These are phyloP conservation scores for Agrocybe praecox DNA, from an alignment of 768 basidiomycete species.

Conservation along the genomic window DNA sequence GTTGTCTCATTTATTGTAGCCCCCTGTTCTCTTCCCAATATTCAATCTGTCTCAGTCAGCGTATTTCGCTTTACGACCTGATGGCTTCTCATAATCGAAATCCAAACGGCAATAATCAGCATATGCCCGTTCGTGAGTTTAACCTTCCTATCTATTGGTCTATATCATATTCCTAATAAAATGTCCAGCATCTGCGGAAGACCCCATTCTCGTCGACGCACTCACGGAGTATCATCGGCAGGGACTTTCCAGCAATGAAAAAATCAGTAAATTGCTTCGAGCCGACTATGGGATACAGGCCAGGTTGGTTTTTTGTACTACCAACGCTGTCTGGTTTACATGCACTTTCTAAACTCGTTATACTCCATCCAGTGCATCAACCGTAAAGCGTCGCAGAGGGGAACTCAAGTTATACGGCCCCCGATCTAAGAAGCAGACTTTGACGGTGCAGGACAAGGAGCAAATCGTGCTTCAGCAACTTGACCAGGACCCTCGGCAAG, in stretches of 20 bases:
- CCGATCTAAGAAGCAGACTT: slow-evolving; percentile 13
- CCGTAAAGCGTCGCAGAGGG: slow-evolving; percentile 19
- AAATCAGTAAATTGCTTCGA: slow-evolving; percentile 14
- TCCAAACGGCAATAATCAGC: slow-evolving; percentile 16
- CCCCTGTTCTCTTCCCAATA: too few species aligned
- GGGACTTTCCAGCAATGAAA: slow-evolving; percentile 15
- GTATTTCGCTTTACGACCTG: too few species aligned
- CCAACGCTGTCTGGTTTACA: not conserved
- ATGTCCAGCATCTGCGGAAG: slow-evolving; percentile 13
- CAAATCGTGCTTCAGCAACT: slow-evolving; percentile 25
- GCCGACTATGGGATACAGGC: slow-evolving; percentile 20
- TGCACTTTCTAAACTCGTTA: not conserved
- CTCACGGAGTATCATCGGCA: slow-evolving; percentile 21
- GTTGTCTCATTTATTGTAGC: too few species aligned
- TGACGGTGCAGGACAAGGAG: slow-evolving; percentile 13
- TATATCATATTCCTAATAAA: not conserved
- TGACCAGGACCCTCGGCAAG: slow-evolving; percentile 19
- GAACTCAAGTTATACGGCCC: slow-evolving; percentile 17
- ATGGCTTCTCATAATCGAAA: not conserved
- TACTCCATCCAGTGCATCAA: slow-evolving; percentile 9
- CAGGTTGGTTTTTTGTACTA: slow-evolving; percentile 10
- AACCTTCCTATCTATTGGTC: not conserved
- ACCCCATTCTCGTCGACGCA: slow-evolving; percentile 10
- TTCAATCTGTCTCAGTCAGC: too few species aligned
- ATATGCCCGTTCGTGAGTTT: slow-evolving; percentile 9